Evolutionary conservation across 495 filamentous ascomycete genomes (phyloP).

Genomic region (Hyphodiscus hymeniophilus): DNA sequence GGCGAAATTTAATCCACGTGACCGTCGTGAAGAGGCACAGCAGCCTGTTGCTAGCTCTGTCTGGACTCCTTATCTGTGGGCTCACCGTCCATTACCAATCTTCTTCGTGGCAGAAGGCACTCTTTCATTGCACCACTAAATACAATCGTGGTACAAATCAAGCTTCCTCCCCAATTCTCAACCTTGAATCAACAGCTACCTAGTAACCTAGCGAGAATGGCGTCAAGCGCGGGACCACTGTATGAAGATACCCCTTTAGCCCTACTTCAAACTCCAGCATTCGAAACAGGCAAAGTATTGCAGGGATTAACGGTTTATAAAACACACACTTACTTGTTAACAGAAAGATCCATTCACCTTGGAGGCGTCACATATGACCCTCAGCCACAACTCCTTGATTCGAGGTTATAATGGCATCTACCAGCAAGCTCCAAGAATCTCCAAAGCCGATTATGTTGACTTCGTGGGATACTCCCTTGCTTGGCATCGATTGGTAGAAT

Average conservation of each 20-base stretch:
- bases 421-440: slow-evolving; percentile 35
- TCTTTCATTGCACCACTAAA: too few species aligned
- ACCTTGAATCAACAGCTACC: too few species aligned
- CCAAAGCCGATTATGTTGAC: slow-evolving; percentile 19
- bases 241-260: slow-evolving; percentile 2
- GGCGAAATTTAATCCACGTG: too few species aligned
- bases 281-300: neutral
- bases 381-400: slow-evolving; percentile 40
- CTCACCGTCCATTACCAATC: too few species aligned
- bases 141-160: too few species aligned
- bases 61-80: too few species aligned
- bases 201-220: too few species aligned
- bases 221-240: neutral
- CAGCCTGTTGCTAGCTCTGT: too few species aligned
- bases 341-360: slow-evolving; percentile 14
- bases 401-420: slow-evolving; percentile 43
- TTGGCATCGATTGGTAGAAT: slow-evolving; percentile 13
- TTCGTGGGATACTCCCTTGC: slow-evolving; percentile 32
- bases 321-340: neutral
- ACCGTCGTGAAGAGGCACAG: too few species aligned
- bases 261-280: slow-evolving; percentile 1
- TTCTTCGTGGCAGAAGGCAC: too few species aligned
- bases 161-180: too few species aligned
- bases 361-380: slow-evolving; percentile 34
- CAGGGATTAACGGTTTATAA: neutral